Base-by-base conservation (phyloP, 352 stramenopile genomes). In the Phytophthora megakarya region DNA sequence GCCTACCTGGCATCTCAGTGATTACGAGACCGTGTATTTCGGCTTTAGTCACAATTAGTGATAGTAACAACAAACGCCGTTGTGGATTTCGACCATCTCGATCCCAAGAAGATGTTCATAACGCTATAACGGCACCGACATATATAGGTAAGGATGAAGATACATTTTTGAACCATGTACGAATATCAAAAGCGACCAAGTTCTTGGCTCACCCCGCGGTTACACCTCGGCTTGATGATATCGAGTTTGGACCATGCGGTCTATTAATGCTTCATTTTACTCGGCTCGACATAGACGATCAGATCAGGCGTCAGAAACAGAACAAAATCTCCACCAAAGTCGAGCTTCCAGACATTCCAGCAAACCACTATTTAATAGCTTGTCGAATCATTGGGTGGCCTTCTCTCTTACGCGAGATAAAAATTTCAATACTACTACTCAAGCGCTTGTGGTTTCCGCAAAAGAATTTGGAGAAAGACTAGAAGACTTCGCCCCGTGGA, bases 141-240 rank as follows among this genome's bases (percentile, higher is more conserved):
- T 59, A 42, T 19, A 40, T 42, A 49, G 50, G 50, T 48, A 49
- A 48, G 37, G 16, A 48, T 25, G 3, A 16, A 9, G 50, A 49
- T 40, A 15, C 21, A 8, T 58, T 48, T 42, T 42, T 59, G 50
- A 25, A 59, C 50, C 26, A 59, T 49, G 50, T 32, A 15, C 37
- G 50, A 2, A 59, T 26, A 22, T 59, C 26, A 15, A 5, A 8
- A 1, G 37, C 37, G 15, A 49, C 38, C 2, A 40, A 59, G 25
- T 59, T 59, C 25, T 9, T 59, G 25, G 16, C 37, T 6, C 38
- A 49, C 7, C 50, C 50, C 7, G 50, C 37, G 5, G 28, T 59
- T 13, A 3, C n/a, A 18, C 21, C 23, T 15, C 3, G 50, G 0
- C 37, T 48, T n/a, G 48, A 22, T n/a, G 37, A 39, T 11, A 11